These are phyloP conservation scores for Albizia julibrissin DNA, from an alignment of 306 rosid species.

Conservation along the genomic window DNA sequence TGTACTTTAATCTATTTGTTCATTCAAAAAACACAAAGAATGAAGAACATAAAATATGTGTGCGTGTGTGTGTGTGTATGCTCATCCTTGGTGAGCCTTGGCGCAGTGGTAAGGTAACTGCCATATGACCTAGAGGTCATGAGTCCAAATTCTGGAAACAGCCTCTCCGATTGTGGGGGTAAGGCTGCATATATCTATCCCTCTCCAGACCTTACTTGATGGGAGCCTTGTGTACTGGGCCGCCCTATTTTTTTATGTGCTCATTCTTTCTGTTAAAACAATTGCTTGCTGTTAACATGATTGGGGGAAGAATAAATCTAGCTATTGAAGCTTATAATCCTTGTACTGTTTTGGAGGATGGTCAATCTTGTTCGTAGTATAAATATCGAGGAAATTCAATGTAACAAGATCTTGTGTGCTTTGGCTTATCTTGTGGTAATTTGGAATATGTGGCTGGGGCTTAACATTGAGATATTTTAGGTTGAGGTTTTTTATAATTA, in stretches of 20 bases:
- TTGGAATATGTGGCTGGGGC: constrained; percentile 18
- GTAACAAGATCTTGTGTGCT: constrained; percentile 17
- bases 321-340: neutral
- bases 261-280: neutral
- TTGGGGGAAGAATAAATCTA: constrained; percentile 4
- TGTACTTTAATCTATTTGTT: neutral
- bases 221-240: too few relatives aligned
- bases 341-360: neutral
- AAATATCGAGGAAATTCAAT: constrained; percentile 7
- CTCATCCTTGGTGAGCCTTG: too few relatives aligned
- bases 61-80: accelerated
- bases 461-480: constrained; percentile 9
- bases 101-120: too few relatives aligned
- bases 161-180: too few relatives aligned
- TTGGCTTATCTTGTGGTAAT: constrained; percentile 1
- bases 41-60: too few relatives aligned
- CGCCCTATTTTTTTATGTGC: too few relatives aligned
- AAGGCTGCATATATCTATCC: too few relatives aligned
- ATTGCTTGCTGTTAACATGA: constrained; percentile 8
- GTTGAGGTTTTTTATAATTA: constrained; percentile 16
- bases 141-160: too few relatives aligned
- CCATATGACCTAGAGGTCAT: too few relatives aligned
- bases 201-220: too few relatives aligned
- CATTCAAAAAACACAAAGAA: too few relatives aligned
- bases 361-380: constrained; percentile 12